phyloP scores from a whole-genome alignment of 495 filamentous ascomycete species.

The Penicillium macrosclerotiorum region DNA sequence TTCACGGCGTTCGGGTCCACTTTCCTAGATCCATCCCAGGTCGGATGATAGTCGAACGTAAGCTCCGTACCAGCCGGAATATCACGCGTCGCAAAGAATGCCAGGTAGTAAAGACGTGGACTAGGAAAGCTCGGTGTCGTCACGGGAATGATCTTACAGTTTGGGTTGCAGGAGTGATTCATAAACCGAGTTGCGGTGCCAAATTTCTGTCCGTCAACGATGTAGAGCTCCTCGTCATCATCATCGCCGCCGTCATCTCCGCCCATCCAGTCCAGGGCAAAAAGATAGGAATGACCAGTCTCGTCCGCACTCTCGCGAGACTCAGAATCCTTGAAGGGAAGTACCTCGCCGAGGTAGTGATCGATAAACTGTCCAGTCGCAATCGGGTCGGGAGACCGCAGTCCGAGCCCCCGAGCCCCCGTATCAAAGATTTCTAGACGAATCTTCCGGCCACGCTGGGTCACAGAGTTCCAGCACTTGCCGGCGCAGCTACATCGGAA shows the following conservation, averaged over 20 bases:
- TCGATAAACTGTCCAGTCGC: slow-evolving; percentile 83
- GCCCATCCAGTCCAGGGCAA: slow-evolving; percentile 77
- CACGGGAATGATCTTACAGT: slow-evolving; percentile 80
- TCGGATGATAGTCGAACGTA: slow-evolving; percentile 78
- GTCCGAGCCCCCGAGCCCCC: slow-evolving; percentile 73
- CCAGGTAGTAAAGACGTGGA: slow-evolving; percentile 75
- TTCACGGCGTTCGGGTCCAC: slow-evolving; percentile 53
- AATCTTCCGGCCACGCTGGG: slow-evolving; percentile 73
- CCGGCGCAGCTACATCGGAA: slow-evolving; percentile 61
- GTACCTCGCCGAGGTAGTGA: slow-evolving; percentile 83
- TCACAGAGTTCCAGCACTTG: slow-evolving; percentile 74
- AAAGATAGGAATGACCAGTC: slow-evolving; percentile 63
- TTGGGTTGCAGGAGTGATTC: slow-evolving; percentile 67
- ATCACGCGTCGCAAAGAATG: slow-evolving; percentile 74
- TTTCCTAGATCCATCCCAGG: slow-evolving; percentile 51
- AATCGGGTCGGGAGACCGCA: slow-evolving; percentile 67
- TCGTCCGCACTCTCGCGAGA: slow-evolving; percentile 53
- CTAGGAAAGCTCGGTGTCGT: slow-evolving; percentile 71
- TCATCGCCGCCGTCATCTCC: slow-evolving; percentile 24
- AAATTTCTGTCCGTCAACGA: slow-evolving; percentile 59
- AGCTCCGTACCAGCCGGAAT: slow-evolving; percentile 71
- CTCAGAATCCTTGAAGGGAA: slow-evolving; percentile 68
- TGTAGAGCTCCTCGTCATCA: slow-evolving; percentile 37
- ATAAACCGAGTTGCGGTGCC: slow-evolving; percentile 62
- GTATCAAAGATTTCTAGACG: slow-evolving; percentile 83